Evolutionary conservation across 208 protist species (phyloP).

Genomic region (Trichomonas gallinae): DNA sequence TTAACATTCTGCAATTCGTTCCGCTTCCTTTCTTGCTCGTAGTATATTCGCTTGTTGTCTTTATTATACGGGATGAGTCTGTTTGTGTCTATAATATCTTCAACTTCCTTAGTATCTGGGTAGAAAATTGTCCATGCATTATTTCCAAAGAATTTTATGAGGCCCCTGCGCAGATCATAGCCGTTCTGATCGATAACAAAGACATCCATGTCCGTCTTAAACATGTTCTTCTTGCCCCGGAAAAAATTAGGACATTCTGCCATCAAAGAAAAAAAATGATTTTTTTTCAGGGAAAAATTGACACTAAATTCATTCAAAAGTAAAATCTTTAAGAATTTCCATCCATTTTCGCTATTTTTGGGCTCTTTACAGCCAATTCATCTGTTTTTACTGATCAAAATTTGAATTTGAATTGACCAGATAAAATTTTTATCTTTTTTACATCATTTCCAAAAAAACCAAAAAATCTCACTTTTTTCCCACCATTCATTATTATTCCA

Average conservation of each 20-base stretch:
- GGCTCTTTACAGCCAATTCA: too few relatives aligned
- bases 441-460: too few relatives aligned
- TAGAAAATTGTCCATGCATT: neutral
- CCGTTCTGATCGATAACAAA: neutral
- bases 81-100: neutral
- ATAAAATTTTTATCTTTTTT: too few relatives aligned
- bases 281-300: too few relatives aligned
- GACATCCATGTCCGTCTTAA: neutral
- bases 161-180: neutral
- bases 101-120: neutral
- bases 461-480: too few relatives aligned
- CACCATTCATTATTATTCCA: too few relatives aligned
- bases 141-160: neutral
- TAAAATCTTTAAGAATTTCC: too few relatives aligned
- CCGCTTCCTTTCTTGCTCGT: neutral
- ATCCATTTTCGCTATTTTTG: too few relatives aligned
- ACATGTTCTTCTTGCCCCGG: neutral
- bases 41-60: neutral
- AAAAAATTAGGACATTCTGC: neutral
- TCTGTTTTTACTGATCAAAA: too few relatives aligned
- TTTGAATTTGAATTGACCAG: too few relatives aligned
- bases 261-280: neutral
- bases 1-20: neutral
- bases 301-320: too few relatives aligned
- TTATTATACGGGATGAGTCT: neutral